Evolutionary conservation across 176 grass and related monocot genomes (phyloP).

Genomic region (Lolium rigidum): DNA sequence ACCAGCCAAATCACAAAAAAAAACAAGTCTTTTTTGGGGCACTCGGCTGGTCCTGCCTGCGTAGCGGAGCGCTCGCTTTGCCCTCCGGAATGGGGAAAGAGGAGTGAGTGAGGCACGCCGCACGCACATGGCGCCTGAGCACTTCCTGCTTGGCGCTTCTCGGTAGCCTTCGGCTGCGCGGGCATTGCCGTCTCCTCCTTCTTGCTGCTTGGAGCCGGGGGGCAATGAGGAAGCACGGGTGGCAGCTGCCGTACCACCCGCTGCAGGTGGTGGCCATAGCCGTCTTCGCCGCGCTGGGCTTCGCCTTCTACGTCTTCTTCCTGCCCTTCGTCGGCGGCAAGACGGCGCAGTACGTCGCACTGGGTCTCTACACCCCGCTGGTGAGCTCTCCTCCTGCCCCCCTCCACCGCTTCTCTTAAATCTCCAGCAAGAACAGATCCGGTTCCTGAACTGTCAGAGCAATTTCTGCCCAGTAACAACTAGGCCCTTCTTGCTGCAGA

Average conservation of each 20-base stretch:
- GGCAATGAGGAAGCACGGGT: constrained; percentile 97
- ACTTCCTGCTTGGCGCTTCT: not conserved
- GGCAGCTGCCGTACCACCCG: constrained; percentile 98
- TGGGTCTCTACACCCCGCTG: constrained; percentile 89
- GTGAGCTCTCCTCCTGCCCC: constrained; percentile 45
- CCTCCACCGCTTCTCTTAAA: not conserved
- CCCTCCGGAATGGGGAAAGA: constrained; percentile 21
- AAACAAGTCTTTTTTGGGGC: constrained; percentile 18
- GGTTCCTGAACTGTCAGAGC: not conserved
- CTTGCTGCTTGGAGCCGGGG: constrained; percentile 13
- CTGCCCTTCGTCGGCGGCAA: constrained; percentile 85
- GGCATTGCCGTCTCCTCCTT: not conserved
- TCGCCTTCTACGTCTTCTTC: constrained; percentile 98
- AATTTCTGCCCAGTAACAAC: not conserved
- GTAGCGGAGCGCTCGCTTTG: not conserved
- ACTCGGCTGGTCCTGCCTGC: not conserved
- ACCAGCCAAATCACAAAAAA: not conserved
- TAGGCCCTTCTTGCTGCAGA: constrained; percentile 49
- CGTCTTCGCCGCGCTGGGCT: constrained; percentile 88
- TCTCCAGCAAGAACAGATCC: constrained; percentile 31
- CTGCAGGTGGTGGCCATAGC: constrained; percentile 98
- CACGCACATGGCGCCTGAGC: constrained; percentile 17
- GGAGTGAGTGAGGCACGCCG: not conserved
- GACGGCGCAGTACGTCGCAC: constrained; percentile 61
- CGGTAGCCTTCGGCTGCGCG: not conserved